Conservation (phyloP, 2,329 filamentous ascomycete species). For the Fusarium globosum region DNA sequence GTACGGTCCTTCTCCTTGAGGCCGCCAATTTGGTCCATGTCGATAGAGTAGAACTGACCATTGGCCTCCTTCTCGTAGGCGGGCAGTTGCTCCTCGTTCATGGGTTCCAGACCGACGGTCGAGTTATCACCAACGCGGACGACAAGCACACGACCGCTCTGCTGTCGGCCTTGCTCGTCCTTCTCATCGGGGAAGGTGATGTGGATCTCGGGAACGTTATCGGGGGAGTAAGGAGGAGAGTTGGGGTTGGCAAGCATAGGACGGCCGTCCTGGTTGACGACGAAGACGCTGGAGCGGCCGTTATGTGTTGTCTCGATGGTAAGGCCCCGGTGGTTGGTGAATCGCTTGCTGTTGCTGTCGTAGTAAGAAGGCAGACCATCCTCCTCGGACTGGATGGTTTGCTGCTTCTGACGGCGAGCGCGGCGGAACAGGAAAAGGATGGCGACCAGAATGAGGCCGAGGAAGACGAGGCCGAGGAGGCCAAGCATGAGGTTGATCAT, state of each 20-base stretch:
- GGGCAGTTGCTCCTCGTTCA: slow-evolving; percentile 82
- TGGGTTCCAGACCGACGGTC: slow-evolving; percentile 86
- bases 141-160: slow-evolving; percentile 89
- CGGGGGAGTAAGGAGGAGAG: slow-evolving; percentile 81
- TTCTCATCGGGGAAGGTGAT: slow-evolving; percentile 98
- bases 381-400: slow-evolving; percentile 48
- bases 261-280: slow-evolving; percentile 81
- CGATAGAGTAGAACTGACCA: slow-evolving; percentile 88
- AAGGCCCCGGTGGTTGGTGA: slow-evolving; percentile 64
- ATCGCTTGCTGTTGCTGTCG: slow-evolving; percentile 61
- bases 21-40: slow-evolving; percentile 93
- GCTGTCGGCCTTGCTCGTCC: slow-evolving; percentile 82
- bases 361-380: slow-evolving; percentile 77
- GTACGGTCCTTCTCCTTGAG: slow-evolving; percentile 84
- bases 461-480: slow-evolving; percentile 80
- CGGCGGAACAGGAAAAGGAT: slow-evolving; percentile 79
- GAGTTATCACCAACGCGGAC: slow-evolving; percentile 90
- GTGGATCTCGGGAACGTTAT: slow-evolving; percentile 91
- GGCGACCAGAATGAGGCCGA: slow-evolving; percentile 75
- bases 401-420: slow-evolving; percentile 63
- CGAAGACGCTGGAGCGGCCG: slow-evolving; percentile 75
- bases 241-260: slow-evolving; percentile 80
- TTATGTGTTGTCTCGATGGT: slow-evolving; percentile 68
- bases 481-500: slow-evolving; percentile 83
- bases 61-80: slow-evolving; percentile 87